Base-by-base conservation (phyloP, 306 rosid genomes). In the Prunus davidiana region DNA sequence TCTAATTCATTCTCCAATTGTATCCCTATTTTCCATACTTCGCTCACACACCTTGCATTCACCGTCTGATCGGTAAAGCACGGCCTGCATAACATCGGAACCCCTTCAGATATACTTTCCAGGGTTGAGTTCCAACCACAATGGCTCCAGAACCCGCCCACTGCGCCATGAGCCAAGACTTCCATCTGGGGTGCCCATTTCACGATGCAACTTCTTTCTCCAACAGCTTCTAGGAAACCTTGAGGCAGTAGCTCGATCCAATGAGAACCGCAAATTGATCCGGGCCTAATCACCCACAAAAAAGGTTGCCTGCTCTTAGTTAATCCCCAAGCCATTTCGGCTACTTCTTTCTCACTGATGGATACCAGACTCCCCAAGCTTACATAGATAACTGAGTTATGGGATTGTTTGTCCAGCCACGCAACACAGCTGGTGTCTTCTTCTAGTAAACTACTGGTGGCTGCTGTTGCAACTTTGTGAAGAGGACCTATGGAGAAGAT, bases 171-270 rank as follows among this genome's bases (percentile, higher is more conserved):
- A 5, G 83, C 88, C 73, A 92, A 38, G 65, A 92, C 96, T 64
- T 87, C 87, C 63, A 62, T 80, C 67, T 90, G 91, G 14, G 92
- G 96, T 27, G 91, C 92, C 97, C 96, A 90, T 78, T 87, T 84
- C 50, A 90, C 88, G 49, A 90, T 76, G 77, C 64, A 78, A 2
- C 89, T 89, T 62, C 83, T 84, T 46, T 80, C 91, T 32, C 81
- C 78, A 65, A 84, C 50, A 61, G 45, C 82, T 61, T 85, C 86
- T 2, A 52, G 47, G 57, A 90, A 85, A 46, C 81, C 87, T 46
- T 52, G 71, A 2, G 90, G 91, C 86, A 88, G 66, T 5, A 79
- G 76, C 76, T 85, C 90, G 3, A 80, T 82, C 87, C 93, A 81
- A 15, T 88, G 84, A 0, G 76, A 86, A 0, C 82, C 91, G 3